Evolutionary conservation across 352 stramenopile species (phyloP).

Genomic region (Pythium apleroticum): DNA sequence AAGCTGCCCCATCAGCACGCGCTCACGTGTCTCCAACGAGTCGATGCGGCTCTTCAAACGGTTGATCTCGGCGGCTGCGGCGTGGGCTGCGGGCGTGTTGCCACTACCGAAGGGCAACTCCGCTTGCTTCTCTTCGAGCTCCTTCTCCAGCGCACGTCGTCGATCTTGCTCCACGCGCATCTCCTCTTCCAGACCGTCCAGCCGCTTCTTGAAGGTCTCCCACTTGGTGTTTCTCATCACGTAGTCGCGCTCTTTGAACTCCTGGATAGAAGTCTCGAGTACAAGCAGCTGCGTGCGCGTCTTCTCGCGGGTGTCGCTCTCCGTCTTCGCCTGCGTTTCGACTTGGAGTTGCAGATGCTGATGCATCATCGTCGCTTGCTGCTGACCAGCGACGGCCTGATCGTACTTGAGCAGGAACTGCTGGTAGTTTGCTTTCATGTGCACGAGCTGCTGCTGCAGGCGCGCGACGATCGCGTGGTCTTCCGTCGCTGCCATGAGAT

Average conservation of each 20-base stretch:
- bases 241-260: slow-evolving; percentile 61
- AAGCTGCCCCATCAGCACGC: slow-evolving; percentile 57
- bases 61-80: slow-evolving; percentile 34
- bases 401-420: slow-evolving; percentile 79
- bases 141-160: slow-evolving; percentile 58
- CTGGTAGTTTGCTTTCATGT: slow-evolving; percentile 86
- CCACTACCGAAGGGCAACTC: slow-evolving; percentile 31
- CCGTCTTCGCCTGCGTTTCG: slow-evolving; percentile 40
- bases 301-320: slow-evolving; percentile 38
- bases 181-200: slow-evolving; percentile 67
- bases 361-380: slow-evolving; percentile 49
- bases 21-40: slow-evolving; percentile 67
- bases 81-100: slow-evolving; percentile 11
- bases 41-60: slow-evolving; percentile 58
- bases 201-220: slow-evolving; percentile 68
- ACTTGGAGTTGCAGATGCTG: slow-evolving; percentile 63
- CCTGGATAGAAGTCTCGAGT: slow-evolving; percentile 44
- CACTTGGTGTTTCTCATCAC: slow-evolving; percentile 61
- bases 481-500: slow-evolving; percentile 80
- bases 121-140: slow-evolving; percentile 52
- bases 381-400: slow-evolving; percentile 43
- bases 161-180: slow-evolving; percentile 52
- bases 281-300: slow-evolving; percentile 37
- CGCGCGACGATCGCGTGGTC: slow-evolving; percentile 90
- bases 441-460: slow-evolving; percentile 88